These are phyloP conservation scores for Lepiota subincarnata DNA, from an alignment of 768 basidiomycete genomes.

Conservation along the genomic window DNA sequence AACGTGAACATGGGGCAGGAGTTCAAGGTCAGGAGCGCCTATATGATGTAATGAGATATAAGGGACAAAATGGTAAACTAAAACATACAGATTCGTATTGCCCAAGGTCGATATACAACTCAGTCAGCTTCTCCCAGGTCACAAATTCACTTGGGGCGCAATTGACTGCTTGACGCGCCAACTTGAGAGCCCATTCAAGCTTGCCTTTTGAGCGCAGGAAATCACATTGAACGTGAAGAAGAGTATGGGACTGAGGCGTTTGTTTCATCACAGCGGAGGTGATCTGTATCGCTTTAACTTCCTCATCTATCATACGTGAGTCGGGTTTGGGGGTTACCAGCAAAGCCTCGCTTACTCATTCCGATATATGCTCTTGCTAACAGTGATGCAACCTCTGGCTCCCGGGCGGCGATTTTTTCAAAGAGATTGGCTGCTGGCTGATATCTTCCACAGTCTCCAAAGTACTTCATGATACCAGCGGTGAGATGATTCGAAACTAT, in stretches of 20 bases:
- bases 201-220: conserved; percentile 86
- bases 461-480: conserved; percentile 94
- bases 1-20: conserved; percentile 99
- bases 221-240: conserved; percentile 93
- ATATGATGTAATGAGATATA: neutral
- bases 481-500: conserved; percentile 95
- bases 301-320: conserved; percentile 64
- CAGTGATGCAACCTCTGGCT: conserved; percentile 86
- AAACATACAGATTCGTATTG: conserved; percentile 69
- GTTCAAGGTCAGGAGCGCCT: conserved; percentile 88
- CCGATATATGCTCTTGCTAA: conserved; percentile 90
- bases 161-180: conserved; percentile 94
- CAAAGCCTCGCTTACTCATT: conserved; percentile 70
- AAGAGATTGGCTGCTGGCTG: conserved; percentile 91
- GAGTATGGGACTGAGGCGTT: conserved; percentile 89
- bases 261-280: conserved; percentile 79
- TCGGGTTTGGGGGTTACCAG: neutral
- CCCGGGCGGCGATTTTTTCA: conserved; percentile 80
- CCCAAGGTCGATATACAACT: conserved; percentile 87
- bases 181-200: conserved; percentile 82
- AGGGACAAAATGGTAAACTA: conserved; percentile 6
- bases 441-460: conserved; percentile 85
- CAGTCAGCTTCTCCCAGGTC: conserved; percentile 97
- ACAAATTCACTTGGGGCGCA: conserved; percentile 98
- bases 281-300: conserved; percentile 96